Evolutionary conservation across 768 basidiomycete species (phyloP).

Genomic region (Trametes cingulata): DNA sequence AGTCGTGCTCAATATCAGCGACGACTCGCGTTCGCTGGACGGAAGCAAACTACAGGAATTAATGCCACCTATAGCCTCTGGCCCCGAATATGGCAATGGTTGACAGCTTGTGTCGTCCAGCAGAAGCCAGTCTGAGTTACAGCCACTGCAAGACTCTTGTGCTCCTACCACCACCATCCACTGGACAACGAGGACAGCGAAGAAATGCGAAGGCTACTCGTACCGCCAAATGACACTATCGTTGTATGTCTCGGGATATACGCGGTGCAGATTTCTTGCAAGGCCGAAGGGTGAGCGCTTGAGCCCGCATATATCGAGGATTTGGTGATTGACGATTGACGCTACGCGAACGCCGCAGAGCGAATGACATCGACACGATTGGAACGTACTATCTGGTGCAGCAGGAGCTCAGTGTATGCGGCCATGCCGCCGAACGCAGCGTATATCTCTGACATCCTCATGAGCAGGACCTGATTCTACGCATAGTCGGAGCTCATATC

Average conservation of each 20-base stretch:
- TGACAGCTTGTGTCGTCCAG: no score
- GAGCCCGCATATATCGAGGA: not conserved
- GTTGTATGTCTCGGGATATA: slow-evolving; percentile 22
- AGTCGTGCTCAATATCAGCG: not conserved
- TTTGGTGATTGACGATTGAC: not conserved
- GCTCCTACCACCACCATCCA: not conserved
- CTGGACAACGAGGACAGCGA: not conserved
- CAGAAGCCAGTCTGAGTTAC: no score
- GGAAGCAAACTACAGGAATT: no score
- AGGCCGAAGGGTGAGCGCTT: slow-evolving; percentile 14
- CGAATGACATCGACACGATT: slow-evolving; percentile 10
- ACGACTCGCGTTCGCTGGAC: no score
- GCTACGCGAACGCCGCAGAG: slow-evolving; percentile 18
- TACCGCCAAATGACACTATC: slow-evolving; percentile 26
- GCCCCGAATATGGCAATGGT: no score
- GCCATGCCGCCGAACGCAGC: no score
- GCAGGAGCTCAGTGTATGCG: slow-evolving; percentile 18
- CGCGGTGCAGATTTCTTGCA: slow-evolving; percentile 28
- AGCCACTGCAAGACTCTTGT: not conserved
- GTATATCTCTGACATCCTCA: not conserved
- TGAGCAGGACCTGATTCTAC: slow-evolving; percentile 17
- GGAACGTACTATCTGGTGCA: slow-evolving; percentile 19
- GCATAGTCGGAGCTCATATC: slow-evolving; percentile 11
- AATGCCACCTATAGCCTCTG: no score
- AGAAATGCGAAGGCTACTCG: slow-evolving; percentile 2